These are phyloP conservation scores for Podosphaera leucotricha DNA, from an alignment of 2,329 filamentous ascomycete species.

Conservation along the genomic window DNA sequence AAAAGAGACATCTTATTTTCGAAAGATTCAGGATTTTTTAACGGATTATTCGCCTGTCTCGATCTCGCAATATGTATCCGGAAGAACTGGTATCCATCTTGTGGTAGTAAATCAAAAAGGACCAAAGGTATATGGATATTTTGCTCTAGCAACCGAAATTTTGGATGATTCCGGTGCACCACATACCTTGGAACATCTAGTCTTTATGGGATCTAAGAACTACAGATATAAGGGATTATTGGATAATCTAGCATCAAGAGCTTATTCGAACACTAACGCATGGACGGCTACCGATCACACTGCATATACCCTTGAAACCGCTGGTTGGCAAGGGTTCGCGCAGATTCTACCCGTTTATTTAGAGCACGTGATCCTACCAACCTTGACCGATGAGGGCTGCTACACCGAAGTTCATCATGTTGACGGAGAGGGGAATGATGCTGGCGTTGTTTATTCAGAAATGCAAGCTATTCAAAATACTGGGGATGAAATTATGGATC, in stretches of 20 bases:
- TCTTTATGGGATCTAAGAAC: constrained; percentile 79
- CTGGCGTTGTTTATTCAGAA: constrained; percentile 92
- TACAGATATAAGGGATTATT: constrained; percentile 90
- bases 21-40: constrained; percentile 62
- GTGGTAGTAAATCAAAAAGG: constrained; percentile 80
- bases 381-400: constrained; percentile 76
- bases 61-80: constrained; percentile 90
- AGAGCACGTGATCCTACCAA: constrained; percentile 80
- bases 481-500: constrained; percentile 65
- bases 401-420: constrained; percentile 94
- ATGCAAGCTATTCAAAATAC: constrained; percentile 92
- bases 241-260: constrained; percentile 78
- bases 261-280: constrained; percentile 85
- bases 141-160: constrained; percentile 88
- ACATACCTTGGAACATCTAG: constrained; percentile 60
- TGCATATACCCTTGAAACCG: constrained; percentile 82
- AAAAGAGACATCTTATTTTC: constrained; percentile 38
- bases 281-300: constrained; percentile 96
- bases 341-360: constrained; percentile 88
- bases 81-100: constrained; percentile 81
- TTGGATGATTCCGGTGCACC: constrained; percentile 90
- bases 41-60: constrained; percentile 73
- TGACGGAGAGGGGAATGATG: constrained; percentile 81
- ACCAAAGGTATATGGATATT: constrained; percentile 88
- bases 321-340: constrained; percentile 90